phyloP scores from a whole-genome alignment of 2,329 filamentous ascomycete genomes.

The Clathrospora elynae region DNA sequence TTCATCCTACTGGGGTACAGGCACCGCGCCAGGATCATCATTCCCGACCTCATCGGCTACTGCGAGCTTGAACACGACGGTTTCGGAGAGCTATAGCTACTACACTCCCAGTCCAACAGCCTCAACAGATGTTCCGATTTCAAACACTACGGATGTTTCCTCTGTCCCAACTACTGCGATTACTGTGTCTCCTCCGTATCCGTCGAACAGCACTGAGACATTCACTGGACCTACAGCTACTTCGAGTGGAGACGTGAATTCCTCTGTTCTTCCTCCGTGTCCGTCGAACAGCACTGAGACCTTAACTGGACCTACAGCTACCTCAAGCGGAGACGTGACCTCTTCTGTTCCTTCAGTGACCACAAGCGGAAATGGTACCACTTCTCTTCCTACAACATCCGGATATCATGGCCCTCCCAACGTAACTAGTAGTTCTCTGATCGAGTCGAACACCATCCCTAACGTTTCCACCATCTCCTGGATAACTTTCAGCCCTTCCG shows the following conservation, averaged over 20 bases:
- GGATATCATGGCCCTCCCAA: constrained; percentile 15
- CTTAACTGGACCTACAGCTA: constrained; percentile 3
- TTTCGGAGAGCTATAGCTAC: constrained; percentile 1
- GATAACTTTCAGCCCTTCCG: constrained; percentile 11
- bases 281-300: no score
- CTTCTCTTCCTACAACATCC: constrained; percentile 5
- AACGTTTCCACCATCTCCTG: constrained; percentile 8
- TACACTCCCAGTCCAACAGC: not conserved
- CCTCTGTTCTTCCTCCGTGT: not conserved
- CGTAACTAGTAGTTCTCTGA: constrained; percentile 1
- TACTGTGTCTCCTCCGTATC: constrained; percentile 3
- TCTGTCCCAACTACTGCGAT: constrained; percentile 3
- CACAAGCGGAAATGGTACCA: constrained; percentile 2
- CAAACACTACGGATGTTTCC: constrained; percentile 4
- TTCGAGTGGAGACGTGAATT: constrained; percentile 1
- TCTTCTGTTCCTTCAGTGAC: constrained; percentile 1
- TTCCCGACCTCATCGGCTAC: constrained; percentile 2
- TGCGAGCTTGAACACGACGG: not conserved
- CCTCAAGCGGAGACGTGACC: constrained; percentile 2
- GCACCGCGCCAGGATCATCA: constrained; percentile 7
- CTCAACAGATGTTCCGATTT: not conserved
- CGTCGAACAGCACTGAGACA: constrained; percentile 9
- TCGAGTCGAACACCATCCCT: not conserved
- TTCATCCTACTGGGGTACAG: constrained; percentile 9
- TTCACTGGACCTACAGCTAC: constrained; percentile 6